These are phyloP conservation scores for Populus hybrid DNA, from an alignment of 441 rosid species.

Conservation along the genomic window DNA sequence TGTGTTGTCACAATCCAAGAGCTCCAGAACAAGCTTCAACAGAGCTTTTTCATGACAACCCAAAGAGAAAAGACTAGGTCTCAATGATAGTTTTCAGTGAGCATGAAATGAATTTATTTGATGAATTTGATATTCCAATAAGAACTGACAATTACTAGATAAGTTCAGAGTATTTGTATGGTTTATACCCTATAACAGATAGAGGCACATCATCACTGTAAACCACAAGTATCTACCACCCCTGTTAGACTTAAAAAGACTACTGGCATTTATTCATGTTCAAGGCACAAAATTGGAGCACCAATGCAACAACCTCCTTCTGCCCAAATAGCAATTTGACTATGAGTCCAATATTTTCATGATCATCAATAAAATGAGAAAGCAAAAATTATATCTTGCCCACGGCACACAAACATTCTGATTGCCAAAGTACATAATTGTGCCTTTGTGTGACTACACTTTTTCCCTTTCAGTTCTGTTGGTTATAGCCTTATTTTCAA, in stretches of 20 bases:
- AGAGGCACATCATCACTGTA: not conserved
- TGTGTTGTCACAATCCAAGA: not conserved
- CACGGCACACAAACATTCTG: not conserved
- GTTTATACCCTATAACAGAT: not conserved
- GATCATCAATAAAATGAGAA: not conserved
- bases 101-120: not conserved
- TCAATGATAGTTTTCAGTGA: not conserved
- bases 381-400: not conserved
- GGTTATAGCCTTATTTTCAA: not conserved
- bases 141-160: not conserved
- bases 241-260: not conserved
- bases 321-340: not conserved
- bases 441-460: not conserved
- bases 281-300: not conserved
- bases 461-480: not conserved
- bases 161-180: not conserved
- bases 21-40: not conserved
- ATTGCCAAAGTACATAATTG: not conserved
- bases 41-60: not conserved
- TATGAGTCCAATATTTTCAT: not conserved
- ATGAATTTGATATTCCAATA: not conserved
- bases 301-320: not conserved
- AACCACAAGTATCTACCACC: not conserved
- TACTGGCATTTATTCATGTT: not conserved
- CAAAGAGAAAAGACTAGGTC: constrained; percentile 1